These are phyloP conservation scores for Capsella rubella DNA, from an alignment of 441 rosid genomes.

Conservation along the genomic window DNA sequence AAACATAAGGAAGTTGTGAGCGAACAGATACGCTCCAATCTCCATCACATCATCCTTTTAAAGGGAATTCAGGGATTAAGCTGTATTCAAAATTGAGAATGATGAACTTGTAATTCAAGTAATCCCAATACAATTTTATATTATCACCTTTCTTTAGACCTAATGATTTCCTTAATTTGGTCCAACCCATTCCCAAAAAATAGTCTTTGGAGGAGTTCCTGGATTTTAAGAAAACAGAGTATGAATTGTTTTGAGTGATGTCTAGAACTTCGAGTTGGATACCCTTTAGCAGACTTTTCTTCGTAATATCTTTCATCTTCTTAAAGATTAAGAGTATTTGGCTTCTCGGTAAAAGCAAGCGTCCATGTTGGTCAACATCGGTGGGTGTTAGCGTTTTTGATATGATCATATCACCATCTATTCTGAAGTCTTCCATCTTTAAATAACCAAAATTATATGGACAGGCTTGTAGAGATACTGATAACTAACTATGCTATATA, in stretches of 20 bases:
- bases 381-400: neutral
- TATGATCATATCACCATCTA: slow-evolving; percentile 8
- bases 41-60: neutral
- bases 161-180: neutral
- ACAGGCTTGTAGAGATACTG: too few relatives aligned
- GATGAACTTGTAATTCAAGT: slow-evolving; percentile 8
- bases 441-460: too few relatives aligned
- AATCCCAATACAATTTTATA: slow-evolving; percentile 2
- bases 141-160: neutral
- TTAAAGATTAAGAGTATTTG: neutral
- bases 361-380: neutral
- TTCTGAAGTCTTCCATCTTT: neutral
- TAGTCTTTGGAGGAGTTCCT: neutral
- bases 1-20: neutral
- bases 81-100: neutral
- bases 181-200: neutral
- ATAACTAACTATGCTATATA: too few relatives aligned
- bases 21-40: neutral
- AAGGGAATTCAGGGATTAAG: neutral
- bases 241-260: neutral
- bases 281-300: neutral
- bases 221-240: neutral
- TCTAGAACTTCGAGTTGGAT: neutral
- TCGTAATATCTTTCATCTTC: neutral
- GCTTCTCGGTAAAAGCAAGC: neutral